A percentile compares a stretch with the other conserved stretches of the same genome.
These are phyloP conservation scores for Phanerochaete carnosa DNA, from an alignment of 768 basidiomycete species.

Conservation along the genomic window DNA sequence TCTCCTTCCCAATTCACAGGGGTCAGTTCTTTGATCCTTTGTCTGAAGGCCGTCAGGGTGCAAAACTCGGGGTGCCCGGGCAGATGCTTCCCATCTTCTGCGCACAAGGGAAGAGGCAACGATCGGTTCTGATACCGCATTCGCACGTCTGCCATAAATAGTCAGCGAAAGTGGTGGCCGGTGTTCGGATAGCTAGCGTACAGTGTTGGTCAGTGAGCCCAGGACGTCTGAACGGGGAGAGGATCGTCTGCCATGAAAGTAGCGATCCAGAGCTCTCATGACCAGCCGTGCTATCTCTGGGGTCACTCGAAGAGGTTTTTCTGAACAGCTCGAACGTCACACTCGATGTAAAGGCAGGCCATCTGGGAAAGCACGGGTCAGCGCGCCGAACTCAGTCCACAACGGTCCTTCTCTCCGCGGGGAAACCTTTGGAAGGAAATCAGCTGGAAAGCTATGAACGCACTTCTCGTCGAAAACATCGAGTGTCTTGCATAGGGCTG, in stretches of 20 bases:
- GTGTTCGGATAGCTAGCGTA: conserved; percentile 25
- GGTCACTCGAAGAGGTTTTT: conserved; percentile 1
- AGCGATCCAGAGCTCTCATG: background rate
- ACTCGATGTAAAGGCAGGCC: conserved; percentile 74
- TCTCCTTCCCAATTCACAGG: conserved; percentile 65
- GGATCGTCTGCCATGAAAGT: conserved; percentile 33
- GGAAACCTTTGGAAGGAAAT: background rate
- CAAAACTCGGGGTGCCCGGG: conserved; percentile 73
- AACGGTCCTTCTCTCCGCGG: background rate
- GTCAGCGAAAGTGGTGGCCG: background rate
- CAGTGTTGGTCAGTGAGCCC: conserved; percentile 38
- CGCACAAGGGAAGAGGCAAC: conserved; percentile 61
- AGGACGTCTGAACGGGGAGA: conserved; percentile 35
- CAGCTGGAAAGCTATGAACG: conserved; percentile 14
- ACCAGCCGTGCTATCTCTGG: conserved; percentile 8
- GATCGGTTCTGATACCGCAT: conserved; percentile 74
- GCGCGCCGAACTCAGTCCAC: background rate
- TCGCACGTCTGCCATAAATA: conserved; percentile 40
- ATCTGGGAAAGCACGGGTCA: conserved; percentile 34
- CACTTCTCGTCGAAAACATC: conserved; percentile 73
- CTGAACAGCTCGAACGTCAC: conserved; percentile 73
- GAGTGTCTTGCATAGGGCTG: conserved; percentile 58
- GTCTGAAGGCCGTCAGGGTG: conserved; percentile 59
- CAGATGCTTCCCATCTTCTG: conserved; percentile 62
- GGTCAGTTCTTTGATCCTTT: conserved; percentile 60